These are phyloP conservation scores for Helotiales sp. DNA, from an alignment of 2,329 filamentous ascomycete genomes.

Conservation along the genomic window DNA sequence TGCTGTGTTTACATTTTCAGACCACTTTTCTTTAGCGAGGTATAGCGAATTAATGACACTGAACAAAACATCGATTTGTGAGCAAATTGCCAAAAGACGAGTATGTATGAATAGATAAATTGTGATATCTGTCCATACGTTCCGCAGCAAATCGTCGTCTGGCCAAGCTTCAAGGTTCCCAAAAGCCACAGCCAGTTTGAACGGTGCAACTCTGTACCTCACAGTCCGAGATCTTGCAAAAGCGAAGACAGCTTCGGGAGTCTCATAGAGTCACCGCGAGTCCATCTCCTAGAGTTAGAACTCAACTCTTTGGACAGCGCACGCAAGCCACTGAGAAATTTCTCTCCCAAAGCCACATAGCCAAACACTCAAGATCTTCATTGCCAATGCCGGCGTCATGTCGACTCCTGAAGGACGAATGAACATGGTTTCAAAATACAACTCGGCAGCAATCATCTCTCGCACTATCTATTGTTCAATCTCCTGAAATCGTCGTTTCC, in stretches of 20 bases:
- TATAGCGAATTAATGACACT: not conserved
- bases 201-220: constrained; percentile 46
- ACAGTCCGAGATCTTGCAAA: constrained; percentile 45
- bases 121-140: too few species aligned
- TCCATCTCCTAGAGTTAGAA: constrained; percentile 44
- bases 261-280: constrained; percentile 8
- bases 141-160: not conserved
- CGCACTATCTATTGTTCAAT: constrained; percentile 58
- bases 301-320: constrained; percentile 42
- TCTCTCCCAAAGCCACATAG: constrained; percentile 35
- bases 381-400: constrained; percentile 36
- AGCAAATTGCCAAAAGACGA: too few species aligned
- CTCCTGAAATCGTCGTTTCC: constrained; percentile 53
- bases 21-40: not conserved
- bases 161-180: not conserved
- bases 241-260: constrained; percentile 37
- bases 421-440: constrained; percentile 55
- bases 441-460: constrained; percentile 58
- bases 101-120: too few species aligned
- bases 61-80: too few species aligned
- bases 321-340: constrained; percentile 39
- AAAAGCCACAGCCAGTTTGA: not conserved
- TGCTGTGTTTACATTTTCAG: too few species aligned
- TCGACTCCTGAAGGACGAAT: constrained; percentile 41
- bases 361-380: constrained; percentile 41